Base-by-base conservation (phyloP, 441 rosid genomes). In the Lepidium campestre region DNA sequence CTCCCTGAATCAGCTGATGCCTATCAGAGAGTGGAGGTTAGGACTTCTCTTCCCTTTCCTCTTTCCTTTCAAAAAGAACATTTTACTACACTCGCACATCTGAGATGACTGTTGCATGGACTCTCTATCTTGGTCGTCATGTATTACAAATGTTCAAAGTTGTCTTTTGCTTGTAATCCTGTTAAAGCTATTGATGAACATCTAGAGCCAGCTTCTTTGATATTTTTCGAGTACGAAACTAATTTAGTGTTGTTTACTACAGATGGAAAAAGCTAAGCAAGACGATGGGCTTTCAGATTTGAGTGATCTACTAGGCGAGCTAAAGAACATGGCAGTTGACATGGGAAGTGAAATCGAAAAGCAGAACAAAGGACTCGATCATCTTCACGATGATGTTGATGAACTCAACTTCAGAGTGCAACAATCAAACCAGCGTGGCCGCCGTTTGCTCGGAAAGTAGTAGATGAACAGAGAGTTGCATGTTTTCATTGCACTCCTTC, bases 261-360 rank as follows among this genome's bases (percentile, higher is more conserved):
- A 88, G 94, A 40, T 79, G n/a, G 96, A 88, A 63, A 83, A 82
- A 48, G 78, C 76, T 32, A 88, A 88, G 80, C 96, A 88, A 78
- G 92, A 88, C 46, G 92, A 88, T 50, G 86, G 78, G 17, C 75
- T 88, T 32, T 80, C 90, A 11, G 96, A 86, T 74, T 74, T 88
- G 79, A 88, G 96, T 68, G 75, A 88, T 66, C 46, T 88, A 4
- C 67, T 88, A 6, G 92, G 90, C 6, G 90, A 88, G 56, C 74
- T 88, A 62, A 86, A 86, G 81, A 72, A 41, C 57, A 88, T 88
- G 92, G 96, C 96, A 2, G 76, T 78, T 22, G 95, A 86, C 73
- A 88, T 88, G 90, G 87, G 88, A 45, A 67, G 81, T 12, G 95
- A 88, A 77, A 81, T 88, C 22, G 90, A 77, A 14, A 74, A 87